Percentiles rank a stretch among this genome's conserved stretches.
Evolutionary conservation across 352 stramenopile genomes (phyloP).

Genomic region (Phytophthora litchii): DNA sequence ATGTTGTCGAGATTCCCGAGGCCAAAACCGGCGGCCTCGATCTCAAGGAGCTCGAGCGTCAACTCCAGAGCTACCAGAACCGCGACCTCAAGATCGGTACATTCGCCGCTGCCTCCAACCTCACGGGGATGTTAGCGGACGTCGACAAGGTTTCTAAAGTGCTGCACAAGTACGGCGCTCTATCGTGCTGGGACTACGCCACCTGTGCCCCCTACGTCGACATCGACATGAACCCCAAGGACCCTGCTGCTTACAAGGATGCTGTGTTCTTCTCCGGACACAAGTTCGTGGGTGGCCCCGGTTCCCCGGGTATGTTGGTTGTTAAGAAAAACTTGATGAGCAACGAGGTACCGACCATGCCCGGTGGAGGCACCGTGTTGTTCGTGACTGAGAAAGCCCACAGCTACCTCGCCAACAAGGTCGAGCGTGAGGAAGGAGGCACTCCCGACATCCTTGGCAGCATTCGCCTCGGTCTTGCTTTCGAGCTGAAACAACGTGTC

Average conservation of each 20-base stretch:
- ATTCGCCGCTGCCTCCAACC: conserved; percentile 95
- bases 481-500: conserved; percentile 89
- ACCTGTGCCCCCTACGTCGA: conserved; percentile 92
- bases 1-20: conserved; percentile 83
- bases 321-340: conserved; percentile 91
- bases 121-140: conserved; percentile 93
- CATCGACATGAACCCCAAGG: conserved; percentile 96
- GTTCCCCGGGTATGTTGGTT: conserved; percentile 93
- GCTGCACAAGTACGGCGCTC: conserved; percentile 91
- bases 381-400: conserved; percentile 68
- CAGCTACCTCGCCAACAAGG: conserved; percentile 77
- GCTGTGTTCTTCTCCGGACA: conserved; percentile 96
- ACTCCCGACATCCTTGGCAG: conserved; percentile 96
- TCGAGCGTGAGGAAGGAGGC: conserved; percentile 94
- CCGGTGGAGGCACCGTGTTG: conserved; percentile 57
- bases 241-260: conserved; percentile 83
- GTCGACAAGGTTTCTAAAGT: conserved; percentile 88
- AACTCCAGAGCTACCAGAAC: conserved; percentile 54
- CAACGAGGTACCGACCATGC: conserved; percentile 62
- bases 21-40: conserved; percentile 60
- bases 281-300: conserved; percentile 96
- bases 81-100: conserved; percentile 82
- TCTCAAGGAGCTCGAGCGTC: conserved; percentile 52
- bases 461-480: conserved; percentile 92
- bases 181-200: conserved; percentile 97